Evolutionary conservation across 768 basidiomycete genomes (phyloP), one percentile per base, ranked within the genome.

Genomic region (Tricholomella constricta): DNA sequence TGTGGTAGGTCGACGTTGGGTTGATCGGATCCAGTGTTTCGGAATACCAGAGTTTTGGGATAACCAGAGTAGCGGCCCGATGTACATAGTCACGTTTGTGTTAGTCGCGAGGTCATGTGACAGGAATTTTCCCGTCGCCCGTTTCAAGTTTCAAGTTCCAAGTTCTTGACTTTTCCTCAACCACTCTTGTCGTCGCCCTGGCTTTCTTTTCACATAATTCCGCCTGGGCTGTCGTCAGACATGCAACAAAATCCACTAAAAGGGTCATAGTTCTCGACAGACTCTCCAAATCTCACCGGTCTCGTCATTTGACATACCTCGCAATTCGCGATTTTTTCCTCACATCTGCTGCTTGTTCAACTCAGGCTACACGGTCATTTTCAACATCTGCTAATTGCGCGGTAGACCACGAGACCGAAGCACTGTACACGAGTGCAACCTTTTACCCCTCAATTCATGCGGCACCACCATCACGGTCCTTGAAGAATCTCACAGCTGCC

Each of bases 401-500:
- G 19, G 26, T 35, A 2, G 49, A 53, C 25, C 34, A 55, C 52
- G 42, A 60, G 47, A 51, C 52, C 31, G 44, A 65, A 48, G 48
- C 51, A 23, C 54, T 46, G 22, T 31, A 58, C 46, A 23, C 48
- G 31, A 48, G 58, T 36, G 49, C 55, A 19, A 43, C 42, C 29
- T 36, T 25, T 40, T 36, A 36, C 32, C 54, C 41, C 41, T 14
- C 40, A 54, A 42, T 38, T 4, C 45, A 37, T 35, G 36, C 31
- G 10, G 31, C 43, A 25, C 27, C 48, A 43, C 22, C 43, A 26
- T 14, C 25, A 35, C 37, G 41, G 20, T 45, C 32, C 35, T 22
- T 43, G 4, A 32, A 19, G 32, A 54, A 40, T 15, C 58, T 52
- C 17, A 62, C 53, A 6, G 71, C 69, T 12, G 72, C 74, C 9